These are phyloP conservation scores for Ceriops decandra DNA, from an alignment of 345 rosid species.

Conservation along the genomic window DNA sequence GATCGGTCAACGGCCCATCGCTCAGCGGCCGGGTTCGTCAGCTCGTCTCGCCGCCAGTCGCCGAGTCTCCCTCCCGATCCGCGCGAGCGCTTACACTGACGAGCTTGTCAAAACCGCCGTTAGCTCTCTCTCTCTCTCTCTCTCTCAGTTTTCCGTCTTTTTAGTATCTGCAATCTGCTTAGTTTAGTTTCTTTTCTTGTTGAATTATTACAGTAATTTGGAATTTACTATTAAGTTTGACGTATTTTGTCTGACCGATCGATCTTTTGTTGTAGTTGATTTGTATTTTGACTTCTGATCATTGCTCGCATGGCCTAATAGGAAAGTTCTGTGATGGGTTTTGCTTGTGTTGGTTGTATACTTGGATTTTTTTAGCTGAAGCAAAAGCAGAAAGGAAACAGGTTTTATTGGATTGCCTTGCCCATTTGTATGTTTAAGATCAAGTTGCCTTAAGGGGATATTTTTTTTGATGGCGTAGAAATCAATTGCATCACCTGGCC, in stretches of 20 bases:
- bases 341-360: no score
- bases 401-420: no score
- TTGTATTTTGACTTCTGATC: neutral
- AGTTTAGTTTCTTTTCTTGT: neutral
- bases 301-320: no score
- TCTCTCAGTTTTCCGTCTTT: no score
- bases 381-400: no score
- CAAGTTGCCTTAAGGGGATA: neutral
- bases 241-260: no score
- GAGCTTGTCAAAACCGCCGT: constrained; percentile 95
- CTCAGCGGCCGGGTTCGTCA: constrained; percentile 29
- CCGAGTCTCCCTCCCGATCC: constrained; percentile 70
- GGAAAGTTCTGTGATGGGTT: no score
- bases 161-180: neutral
- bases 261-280: no score
- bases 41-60: constrained; percentile 20
- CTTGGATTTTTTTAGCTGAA: no score
- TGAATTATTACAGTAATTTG: no score
- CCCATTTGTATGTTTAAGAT: no score
- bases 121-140: constrained; percentile 24
- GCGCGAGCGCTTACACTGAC: constrained; percentile 69
- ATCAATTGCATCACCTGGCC: constrained; percentile 84
- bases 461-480: constrained; percentile 40
- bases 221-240: no score
- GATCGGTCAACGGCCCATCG: constrained; percentile 62